Percentiles rank a stretch among this genome's conserved stretches.
Evolutionary conservation across 805 yeast genomes (phyloP).

Genomic region (Candida ponderosae): DNA sequence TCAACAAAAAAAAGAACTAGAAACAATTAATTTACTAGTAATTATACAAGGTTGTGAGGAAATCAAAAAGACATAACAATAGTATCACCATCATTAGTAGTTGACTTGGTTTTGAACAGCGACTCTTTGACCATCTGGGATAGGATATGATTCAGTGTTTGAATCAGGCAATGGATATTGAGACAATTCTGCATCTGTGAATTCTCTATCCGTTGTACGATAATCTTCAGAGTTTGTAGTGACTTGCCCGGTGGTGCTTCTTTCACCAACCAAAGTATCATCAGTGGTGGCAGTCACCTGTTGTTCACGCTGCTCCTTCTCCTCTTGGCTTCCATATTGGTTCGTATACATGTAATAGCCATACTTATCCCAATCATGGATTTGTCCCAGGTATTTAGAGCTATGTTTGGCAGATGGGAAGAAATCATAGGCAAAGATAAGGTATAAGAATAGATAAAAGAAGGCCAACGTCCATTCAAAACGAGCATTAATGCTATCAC

Average conservation of each 20-base stretch:
- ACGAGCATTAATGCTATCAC: conserved; percentile 22
- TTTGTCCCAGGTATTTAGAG: conserved; percentile 15
- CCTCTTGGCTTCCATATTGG: not conserved
- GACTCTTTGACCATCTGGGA: conserved; percentile 16
- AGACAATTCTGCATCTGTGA: conserved; percentile 15
- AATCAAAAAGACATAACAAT: too few species aligned
- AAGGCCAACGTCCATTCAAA: conserved; percentile 88
- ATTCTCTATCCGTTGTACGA: conserved; percentile 6
- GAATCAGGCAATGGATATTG: conserved; percentile 12
- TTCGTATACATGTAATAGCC: conserved; percentile 18
- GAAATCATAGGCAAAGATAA: conserved; percentile 62
- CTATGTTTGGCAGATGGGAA: conserved; percentile 46
- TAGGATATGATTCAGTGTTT: conserved; percentile 12
- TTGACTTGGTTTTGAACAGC: conserved; percentile 1
- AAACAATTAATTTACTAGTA: too few species aligned
- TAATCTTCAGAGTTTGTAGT: not conserved
- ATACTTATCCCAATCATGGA: conserved; percentile 14
- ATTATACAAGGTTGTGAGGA: not conserved
- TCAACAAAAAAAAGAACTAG: too few species aligned
- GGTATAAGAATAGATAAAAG: conserved; percentile 67
- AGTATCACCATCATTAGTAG: too few species aligned
- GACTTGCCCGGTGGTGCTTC: not conserved
- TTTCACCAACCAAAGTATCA: not conserved
- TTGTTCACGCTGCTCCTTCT: not conserved
- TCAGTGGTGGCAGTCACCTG: not conserved